Conservation (phyloP, 2,329 filamentous ascomycete species). For the Penicillium sp. region DNA sequence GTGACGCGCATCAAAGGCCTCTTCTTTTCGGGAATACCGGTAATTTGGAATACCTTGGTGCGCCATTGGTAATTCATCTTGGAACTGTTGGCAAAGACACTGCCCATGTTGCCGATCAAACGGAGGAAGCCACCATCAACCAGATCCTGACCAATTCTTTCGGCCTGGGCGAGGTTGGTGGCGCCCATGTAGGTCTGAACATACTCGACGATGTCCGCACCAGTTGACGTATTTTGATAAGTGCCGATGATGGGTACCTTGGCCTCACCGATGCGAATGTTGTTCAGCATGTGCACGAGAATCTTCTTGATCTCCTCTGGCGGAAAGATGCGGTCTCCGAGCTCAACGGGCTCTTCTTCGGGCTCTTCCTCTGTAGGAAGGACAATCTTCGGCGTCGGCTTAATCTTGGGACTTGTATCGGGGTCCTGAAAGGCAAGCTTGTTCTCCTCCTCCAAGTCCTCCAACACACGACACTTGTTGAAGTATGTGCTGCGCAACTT, state of each 20-base stretch:
- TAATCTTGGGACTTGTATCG: slow-evolving; percentile 61
- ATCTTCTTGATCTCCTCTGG: slow-evolving; percentile 90
- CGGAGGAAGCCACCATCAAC: slow-evolving; percentile 82
- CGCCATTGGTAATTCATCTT: slow-evolving; percentile 98
- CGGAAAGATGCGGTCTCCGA: slow-evolving; percentile 83
- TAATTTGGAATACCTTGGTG: slow-evolving; percentile 81
- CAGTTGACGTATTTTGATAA: slow-evolving; percentile 88
- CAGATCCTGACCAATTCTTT: slow-evolving; percentile 92
- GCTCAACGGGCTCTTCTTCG: slow-evolving; percentile 83
- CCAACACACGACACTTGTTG: slow-evolving; percentile 95
- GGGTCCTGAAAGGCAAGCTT: slow-evolving; percentile 96
- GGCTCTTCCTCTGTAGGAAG: slow-evolving; percentile 67
- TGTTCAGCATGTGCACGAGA: slow-evolving; percentile 78
- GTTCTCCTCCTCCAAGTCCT: slow-evolving; percentile 97
- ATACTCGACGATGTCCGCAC: slow-evolving; percentile 93
- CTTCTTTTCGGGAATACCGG: slow-evolving; percentile 88
- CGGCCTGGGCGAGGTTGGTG: slow-evolving; percentile 82
- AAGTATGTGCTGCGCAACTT: slow-evolving; percentile 96
- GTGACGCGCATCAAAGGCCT: slow-evolving; percentile 68
- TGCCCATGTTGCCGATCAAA: slow-evolving; percentile 90
- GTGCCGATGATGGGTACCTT: slow-evolving; percentile 95
- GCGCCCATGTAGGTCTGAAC: slow-evolving; percentile 84
- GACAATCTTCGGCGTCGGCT: slow-evolving; percentile 71
- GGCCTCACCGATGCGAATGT: slow-evolving; percentile 80
- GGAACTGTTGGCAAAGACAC: slow-evolving; percentile 93